Base-by-base conservation (phyloP, 2,329 filamentous ascomycete species). In the Hypoxylon sp. region DNA sequence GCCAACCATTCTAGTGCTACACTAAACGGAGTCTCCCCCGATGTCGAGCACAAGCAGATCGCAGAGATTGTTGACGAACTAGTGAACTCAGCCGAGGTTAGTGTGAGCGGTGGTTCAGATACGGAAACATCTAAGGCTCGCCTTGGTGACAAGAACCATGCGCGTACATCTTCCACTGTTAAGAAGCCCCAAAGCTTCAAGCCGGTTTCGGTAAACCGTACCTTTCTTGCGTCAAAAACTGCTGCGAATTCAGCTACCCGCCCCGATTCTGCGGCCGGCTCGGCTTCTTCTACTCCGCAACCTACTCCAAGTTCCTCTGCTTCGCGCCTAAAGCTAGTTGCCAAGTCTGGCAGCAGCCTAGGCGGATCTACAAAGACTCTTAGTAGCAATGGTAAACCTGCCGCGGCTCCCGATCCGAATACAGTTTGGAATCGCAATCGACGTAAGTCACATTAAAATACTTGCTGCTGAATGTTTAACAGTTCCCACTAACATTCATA, bases 341-440 rank as follows among this genome's bases (percentile, higher is more conserved):
- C 91, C 60, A 95, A 95, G 78, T 88, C 90, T 8, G 91, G 89
- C 29, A 88, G 85, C 71, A 87, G 85, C 50, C 80, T 88, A 48
- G 84, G 87, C 54, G 88, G 88, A 71, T 84, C 86, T 17, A 80
- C 84, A 11, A 79, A 79, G 67, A 77, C 77, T 5, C 58, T 78
- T 17, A 74, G 85, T 75, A 90, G 89, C 74, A 87, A 88, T 67
- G 86, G 87, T 57, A 90, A 90, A 70, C 75, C 86, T 35, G 84
- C 86, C 17, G 77, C 86, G 67, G 89, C 88, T 26, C 91, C 92
- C 13, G 92, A 94, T 78, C 86, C 88, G 31, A 92, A 84, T 79
- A 91, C 87, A 59, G 92, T 97, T 44, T 97, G 93, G 93, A 97
- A 96, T 82, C 94, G 94, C 81, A 97, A 96, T 78, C 87, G 91